A percentile compares a stretch with the other conserved stretches of the same genome.
These are phyloP conservation scores for Trametes cingulata DNA, from an alignment of 768 basidiomycete species.

Conservation along the genomic window DNA sequence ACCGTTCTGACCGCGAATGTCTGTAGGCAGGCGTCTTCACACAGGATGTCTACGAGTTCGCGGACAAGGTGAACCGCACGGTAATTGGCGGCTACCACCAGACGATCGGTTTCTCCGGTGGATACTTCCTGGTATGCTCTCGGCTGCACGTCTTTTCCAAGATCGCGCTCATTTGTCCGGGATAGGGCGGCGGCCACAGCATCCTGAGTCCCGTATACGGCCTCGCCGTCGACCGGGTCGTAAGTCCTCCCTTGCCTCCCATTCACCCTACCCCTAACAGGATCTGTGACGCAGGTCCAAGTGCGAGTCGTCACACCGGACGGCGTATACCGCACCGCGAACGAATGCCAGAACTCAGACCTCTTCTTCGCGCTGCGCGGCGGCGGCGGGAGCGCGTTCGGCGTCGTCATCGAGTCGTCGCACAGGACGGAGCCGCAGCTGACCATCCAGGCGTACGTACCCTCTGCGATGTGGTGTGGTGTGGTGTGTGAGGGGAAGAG, in stretches of 20 bases:
- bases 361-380: constrained; percentile 56
- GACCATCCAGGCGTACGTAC: constrained; percentile 28
- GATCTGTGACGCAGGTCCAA: constrained; percentile 39
- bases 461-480: constrained; percentile 15
- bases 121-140: constrained; percentile 35
- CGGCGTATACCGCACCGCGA: constrained; percentile 45
- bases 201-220: constrained; percentile 32
- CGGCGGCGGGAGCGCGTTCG: constrained; percentile 41
- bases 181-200: constrained; percentile 34
- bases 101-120: constrained; percentile 41
- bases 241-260: constrained; percentile 14
- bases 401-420: constrained; percentile 34
- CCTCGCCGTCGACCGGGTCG: constrained; percentile 34
- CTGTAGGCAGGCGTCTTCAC: constrained; percentile 35
- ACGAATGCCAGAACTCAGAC: constrained; percentile 49
- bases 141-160: too few relatives aligned
- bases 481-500: too few relatives aligned
- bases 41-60: constrained; percentile 36
- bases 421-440: constrained; percentile 25
- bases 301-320: constrained; percentile 57
- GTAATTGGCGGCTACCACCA: constrained; percentile 37
- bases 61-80: constrained; percentile 38
- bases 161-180: too few relatives aligned
- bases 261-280: too few relatives aligned
- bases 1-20: background rate